Evolutionary conservation across 2,329 filamentous ascomycete genomes (phyloP).

Genomic region (Arthrocladium fulminans): DNA sequence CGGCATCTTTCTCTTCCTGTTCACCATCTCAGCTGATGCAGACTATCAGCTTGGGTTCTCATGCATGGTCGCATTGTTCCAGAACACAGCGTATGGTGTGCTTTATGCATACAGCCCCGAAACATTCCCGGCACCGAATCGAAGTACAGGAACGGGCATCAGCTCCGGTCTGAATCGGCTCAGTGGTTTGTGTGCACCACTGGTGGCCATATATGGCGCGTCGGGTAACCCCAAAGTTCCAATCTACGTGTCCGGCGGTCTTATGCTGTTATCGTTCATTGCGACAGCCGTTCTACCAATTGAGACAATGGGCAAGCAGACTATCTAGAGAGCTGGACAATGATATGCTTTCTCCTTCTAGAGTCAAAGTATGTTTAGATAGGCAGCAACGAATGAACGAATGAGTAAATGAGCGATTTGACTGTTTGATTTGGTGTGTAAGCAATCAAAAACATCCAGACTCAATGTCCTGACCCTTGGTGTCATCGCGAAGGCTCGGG

Average conservation of each 20-base stretch:
- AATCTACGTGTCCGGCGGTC: constrained; percentile 31
- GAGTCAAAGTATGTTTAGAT: neutral
- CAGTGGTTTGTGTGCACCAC: constrained; percentile 65
- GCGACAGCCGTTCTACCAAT: neutral
- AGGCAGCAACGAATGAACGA: neutral
- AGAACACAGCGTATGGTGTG: constrained; percentile 68
- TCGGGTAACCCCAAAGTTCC: constrained; percentile 33
- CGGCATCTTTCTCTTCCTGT: constrained; percentile 62
- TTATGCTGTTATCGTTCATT: constrained; percentile 35
- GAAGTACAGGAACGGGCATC: constrained; percentile 69
- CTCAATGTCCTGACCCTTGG: too few species aligned
- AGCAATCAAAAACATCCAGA: too few species aligned
- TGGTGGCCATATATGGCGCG: constrained; percentile 25
- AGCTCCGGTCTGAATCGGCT: constrained; percentile 65
- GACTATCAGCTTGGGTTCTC: constrained; percentile 64
- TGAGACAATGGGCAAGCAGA: neutral
- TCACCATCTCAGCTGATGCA: constrained; percentile 57
- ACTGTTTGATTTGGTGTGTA: too few species aligned
- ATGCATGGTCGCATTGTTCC: constrained; percentile 65
- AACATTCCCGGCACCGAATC: constrained; percentile 65
- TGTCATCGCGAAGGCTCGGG: too few species aligned
- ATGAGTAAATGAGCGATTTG: neutral
- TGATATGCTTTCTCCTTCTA: neutral
- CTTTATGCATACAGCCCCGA: constrained; percentile 70
- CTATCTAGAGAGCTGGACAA: neutral